Evolutionary conservation across 768 basidiomycete genomes (phyloP), one percentile per base, ranked within the genome.

Genomic region (Cytidiella melzeri): DNA sequence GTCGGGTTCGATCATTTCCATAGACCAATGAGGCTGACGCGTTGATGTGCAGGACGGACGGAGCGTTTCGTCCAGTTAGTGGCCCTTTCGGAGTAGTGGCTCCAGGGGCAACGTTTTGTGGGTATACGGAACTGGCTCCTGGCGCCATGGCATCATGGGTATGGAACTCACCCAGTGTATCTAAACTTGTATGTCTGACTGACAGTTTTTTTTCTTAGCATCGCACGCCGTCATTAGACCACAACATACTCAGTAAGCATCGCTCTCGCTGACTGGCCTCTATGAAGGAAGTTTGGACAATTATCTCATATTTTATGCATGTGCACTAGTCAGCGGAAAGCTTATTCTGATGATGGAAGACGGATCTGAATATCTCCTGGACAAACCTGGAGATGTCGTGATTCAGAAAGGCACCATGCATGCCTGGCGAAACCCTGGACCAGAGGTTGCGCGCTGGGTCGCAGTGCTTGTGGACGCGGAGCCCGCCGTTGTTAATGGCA

Each of bases 371-470:
- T 76, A 64, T 18, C 67, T 71, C 43, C 57, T 81, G 43, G 75
- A 73, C 54, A 74, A 73, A 45, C 74, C 79, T 20, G 81, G 80
- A 26, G 79, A 80, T 60, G 68, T 70, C 1, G 74, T 82, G 41
- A 64, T 82, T 27, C 76, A 79, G 63, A 74, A 73, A 50, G 81
- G 80, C 7, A 78, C 74, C 0, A 67, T 80, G 61, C 81, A 83
- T 55, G 76, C 75, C 13, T 84, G 80, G 82, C 73, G 62, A 46
- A 83, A 83, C 61, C 77, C 79, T 9, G 73, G 75, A 1, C 62
- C 58, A 2, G 61, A 64, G 21, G 80, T 77, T 74, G 62, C 73
- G 9, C 66, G 79, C 20, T 81, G 77, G 78, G 62, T 74, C 30
- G 69, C 73, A 7, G 69, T 79, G 40, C 56, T 83, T 24, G 66